These are phyloP conservation scores for Tausonia pullulans DNA, from an alignment of 1,284 basidiomycete genomes.

Conservation along the genomic window DNA sequence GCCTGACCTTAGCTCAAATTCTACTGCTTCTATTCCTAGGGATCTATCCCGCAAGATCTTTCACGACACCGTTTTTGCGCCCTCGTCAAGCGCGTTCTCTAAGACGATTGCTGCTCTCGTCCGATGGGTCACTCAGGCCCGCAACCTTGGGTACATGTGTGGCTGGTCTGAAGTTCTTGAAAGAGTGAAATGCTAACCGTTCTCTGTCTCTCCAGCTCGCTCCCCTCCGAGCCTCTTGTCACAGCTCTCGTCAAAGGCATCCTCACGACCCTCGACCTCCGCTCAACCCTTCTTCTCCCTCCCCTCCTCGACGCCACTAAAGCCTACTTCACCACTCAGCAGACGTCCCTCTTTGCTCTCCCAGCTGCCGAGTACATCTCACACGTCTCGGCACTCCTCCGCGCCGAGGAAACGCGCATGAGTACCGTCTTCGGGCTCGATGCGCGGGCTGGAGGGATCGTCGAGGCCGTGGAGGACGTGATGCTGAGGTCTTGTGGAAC, in stretches of 20 bases:
- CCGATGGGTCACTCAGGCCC: not conserved
- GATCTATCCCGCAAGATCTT: not conserved
- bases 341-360: not conserved
- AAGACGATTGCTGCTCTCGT: conserved; percentile 2
- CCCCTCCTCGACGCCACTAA: not conserved
- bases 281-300: not conserved
- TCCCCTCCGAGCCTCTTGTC: not conserved
- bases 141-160: not conserved
- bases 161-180: too few relatives aligned
- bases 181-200: not conserved
- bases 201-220: not conserved
- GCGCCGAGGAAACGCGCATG: not conserved
- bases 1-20: too few relatives aligned
- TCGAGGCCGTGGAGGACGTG: not conserved
- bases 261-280: not conserved
- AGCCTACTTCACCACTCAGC: not conserved
- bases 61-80: not conserved
- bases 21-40: not conserved
- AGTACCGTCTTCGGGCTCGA: not conserved
- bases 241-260: not conserved
- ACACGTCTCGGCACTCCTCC: not conserved
- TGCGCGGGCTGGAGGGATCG: not conserved
- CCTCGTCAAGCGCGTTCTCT: not conserved
- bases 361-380: not conserved
- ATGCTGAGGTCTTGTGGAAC: not conserved